Evolutionary conservation across 768 basidiomycete species (phyloP).

Genomic region (Panaeolus cyanescens): DNA sequence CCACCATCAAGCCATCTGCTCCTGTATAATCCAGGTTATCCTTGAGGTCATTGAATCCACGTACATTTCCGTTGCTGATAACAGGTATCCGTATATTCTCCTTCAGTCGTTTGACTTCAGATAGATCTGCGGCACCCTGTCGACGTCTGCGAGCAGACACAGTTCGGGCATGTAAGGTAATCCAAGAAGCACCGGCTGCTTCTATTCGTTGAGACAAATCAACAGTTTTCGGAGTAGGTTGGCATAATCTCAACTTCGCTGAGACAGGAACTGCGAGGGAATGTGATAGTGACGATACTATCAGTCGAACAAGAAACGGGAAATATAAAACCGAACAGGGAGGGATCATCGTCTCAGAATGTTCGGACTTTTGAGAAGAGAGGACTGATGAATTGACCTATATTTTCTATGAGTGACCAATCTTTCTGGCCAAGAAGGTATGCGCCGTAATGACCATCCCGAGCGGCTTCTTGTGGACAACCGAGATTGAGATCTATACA

Average conservation of each 20-base stretch:
- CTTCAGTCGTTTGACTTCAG: constrained; percentile 58
- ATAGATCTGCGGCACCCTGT: constrained; percentile 71
- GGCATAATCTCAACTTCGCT: constrained; percentile 62
- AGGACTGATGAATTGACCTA: constrained; percentile 43
- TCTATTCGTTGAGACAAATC: constrained; percentile 61
- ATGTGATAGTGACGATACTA: constrained; percentile 66
- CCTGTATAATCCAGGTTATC: constrained; percentile 55
- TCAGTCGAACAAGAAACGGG: not conserved
- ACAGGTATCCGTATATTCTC: constrained; percentile 54
- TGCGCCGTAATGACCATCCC: constrained; percentile 68
- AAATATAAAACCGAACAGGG: not conserved
- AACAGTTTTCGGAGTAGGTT: constrained; percentile 54
- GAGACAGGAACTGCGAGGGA: constrained; percentile 68
- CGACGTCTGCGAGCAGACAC: constrained; percentile 71
- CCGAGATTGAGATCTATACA: constrained; percentile 75
- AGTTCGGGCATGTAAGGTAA: constrained; percentile 75
- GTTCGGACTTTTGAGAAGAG: not conserved
- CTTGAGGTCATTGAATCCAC: constrained; percentile 55
- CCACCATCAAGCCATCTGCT: constrained; percentile 81
- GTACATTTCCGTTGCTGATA: constrained; percentile 81
- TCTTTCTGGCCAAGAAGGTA: constrained; percentile 76
- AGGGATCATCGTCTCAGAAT: not conserved
- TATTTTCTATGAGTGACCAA: constrained; percentile 66
- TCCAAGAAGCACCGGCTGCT: constrained; percentile 66
- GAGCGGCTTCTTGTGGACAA: constrained; percentile 74